Conservation (phyloP, 208 protist genomes). For the Angomonas desouzai region DNA sequence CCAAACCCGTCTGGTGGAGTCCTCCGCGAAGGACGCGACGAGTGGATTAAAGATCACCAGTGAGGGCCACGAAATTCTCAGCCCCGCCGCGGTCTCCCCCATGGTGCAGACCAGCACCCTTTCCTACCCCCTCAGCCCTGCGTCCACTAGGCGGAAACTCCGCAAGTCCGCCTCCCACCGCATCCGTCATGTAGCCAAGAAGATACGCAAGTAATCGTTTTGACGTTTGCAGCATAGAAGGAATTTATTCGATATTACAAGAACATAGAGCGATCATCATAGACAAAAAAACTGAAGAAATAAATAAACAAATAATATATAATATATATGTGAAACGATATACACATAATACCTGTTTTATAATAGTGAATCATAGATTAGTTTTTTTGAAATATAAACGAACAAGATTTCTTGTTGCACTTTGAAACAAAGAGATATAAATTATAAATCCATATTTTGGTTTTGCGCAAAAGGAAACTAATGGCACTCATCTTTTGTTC, state of each 20-base stretch:
- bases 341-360: too few relatives aligned
- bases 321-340: too few relatives aligned
- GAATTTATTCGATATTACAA: background rate
- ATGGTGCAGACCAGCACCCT: background rate
- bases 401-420: background rate
- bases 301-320: background rate
- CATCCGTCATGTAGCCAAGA: background rate
- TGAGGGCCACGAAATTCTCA: constrained; percentile 17
- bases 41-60: constrained; percentile 5
- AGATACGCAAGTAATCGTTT: background rate
- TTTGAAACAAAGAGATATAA: background rate
- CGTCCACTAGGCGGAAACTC: constrained; percentile 6
- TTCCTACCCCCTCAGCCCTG: constrained; percentile 2
- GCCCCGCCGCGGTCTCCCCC: background rate
- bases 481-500: background rate
- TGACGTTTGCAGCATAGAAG: background rate
- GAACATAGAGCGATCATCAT: background rate
- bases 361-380: background rate
- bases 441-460: background rate
- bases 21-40: constrained; percentile 14
- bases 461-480: too few relatives aligned
- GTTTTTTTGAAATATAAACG: background rate
- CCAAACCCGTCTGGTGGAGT: constrained; percentile 38
- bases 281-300: background rate
- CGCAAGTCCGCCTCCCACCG: background rate